These are phyloP conservation scores for Lippia alba DNA, from an alignment of 305 asterid species.

Conservation along the genomic window DNA sequence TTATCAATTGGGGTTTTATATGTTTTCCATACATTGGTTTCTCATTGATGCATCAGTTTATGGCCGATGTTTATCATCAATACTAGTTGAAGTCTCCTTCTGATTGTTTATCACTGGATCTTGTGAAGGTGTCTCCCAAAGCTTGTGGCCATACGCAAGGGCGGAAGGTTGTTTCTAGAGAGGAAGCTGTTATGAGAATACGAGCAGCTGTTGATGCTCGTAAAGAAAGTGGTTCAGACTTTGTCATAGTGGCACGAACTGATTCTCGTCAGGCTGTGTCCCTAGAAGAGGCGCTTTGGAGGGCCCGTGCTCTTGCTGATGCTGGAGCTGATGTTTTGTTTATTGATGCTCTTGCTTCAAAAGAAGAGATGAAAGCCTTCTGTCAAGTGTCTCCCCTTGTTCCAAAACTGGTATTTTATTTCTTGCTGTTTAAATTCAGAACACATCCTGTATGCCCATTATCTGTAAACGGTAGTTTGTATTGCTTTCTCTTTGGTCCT, in stretches of 20 bases:
- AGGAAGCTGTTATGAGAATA: conserved; percentile 82
- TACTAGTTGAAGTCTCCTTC: conserved; percentile 26
- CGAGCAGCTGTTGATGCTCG: conserved; percentile 96
- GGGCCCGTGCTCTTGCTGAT: conserved; percentile 83
- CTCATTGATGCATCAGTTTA: background rate
- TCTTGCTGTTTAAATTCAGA: conserved; percentile 10
- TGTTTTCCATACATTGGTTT: conserved; percentile 16
- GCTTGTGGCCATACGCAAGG: conserved; percentile 98
- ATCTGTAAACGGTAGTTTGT: conserved; percentile 2
- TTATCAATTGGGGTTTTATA: conserved; percentile 7
- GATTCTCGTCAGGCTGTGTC: conserved; percentile 97
- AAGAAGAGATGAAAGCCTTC: conserved; percentile 89
- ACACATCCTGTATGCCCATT: conserved; percentile 4
- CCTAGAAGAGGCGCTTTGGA: conserved; percentile 85
- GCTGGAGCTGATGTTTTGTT: conserved; percentile 97
- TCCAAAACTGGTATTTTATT: conserved; percentile 76
- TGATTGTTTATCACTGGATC: conserved; percentile 27
- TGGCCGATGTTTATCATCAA: conserved; percentile 15
- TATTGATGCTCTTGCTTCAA: conserved; percentile 92
- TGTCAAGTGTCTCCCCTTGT: conserved; percentile 75
- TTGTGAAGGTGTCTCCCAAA: conserved; percentile 81
- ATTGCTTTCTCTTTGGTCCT: conserved; percentile 8
- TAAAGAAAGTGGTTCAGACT: conserved; percentile 87
- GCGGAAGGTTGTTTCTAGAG: conserved; percentile 86
- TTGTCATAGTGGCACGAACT: conserved; percentile 92